Base-by-base conservation (phyloP, 2,329 filamentous ascomycete species). In the Fusarium sp. region DNA sequence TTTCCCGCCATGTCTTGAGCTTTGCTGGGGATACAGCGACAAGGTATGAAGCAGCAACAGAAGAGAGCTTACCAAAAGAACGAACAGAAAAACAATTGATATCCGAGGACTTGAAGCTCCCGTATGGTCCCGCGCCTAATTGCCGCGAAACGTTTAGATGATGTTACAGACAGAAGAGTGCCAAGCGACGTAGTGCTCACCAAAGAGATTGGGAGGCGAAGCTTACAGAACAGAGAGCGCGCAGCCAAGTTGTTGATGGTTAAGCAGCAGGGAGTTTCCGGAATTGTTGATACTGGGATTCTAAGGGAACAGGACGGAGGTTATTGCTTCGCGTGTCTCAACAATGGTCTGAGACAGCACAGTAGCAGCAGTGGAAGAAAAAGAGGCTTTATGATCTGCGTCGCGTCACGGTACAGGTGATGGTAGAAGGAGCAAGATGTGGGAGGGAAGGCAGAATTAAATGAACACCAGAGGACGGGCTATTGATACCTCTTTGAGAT, bases 51-150 rank as follows among this genome's bases (percentile, higher is more conserved):
- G 51, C 23, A 54, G 23, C 33, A 55, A 54, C 43, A 61, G 51
- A 25, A 52, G 41, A 52, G 63, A 63, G 59, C 71, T 68, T 71
- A 73, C 71, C 63, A 50, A 45, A 37, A 47, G 35, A 55, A 55
- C 56, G 63, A 66, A 37, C 59, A 64, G 67, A 61, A 40, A 68
- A 44, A 64, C 53, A 49, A 56, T 60, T 33, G 41, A 60, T 60
- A 68, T 48, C 58, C 59, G 67, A 50, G 53, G 61, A 59, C 10
- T 55, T 15, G 14, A 39, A 41, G 41, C 49, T 43, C 17, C 52
- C 23, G 58, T 53, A 41, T 47, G 25, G 43, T 65, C 32, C 62
- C 56, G 62, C 40, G 57, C 48, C 53, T 67, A 56, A 40, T 56
- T 70, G 49, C 67, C 57, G 53, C 58, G 49, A 7, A 50, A 50